These are phyloP conservation scores for Crithidia sp. DNA, from an alignment of 208 protist genomes.

Conservation along the genomic window DNA sequence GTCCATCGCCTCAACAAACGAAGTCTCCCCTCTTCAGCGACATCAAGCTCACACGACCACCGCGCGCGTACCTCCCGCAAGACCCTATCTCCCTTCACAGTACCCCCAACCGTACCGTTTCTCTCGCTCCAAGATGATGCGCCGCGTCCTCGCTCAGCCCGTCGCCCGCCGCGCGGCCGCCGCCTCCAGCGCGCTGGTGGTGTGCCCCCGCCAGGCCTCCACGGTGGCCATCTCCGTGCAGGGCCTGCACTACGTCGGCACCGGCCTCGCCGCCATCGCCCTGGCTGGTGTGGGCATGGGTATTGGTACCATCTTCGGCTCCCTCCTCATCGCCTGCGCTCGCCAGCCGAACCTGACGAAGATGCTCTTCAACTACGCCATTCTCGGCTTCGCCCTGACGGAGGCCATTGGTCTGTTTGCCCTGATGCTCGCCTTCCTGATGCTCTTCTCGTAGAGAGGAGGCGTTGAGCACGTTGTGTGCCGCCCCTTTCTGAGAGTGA, in stretches of 20 bases:
- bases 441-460: constrained; percentile 81
- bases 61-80: neutral
- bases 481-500: neutral
- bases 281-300: constrained; percentile 62
- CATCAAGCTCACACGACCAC: neutral
- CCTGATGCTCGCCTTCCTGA: constrained; percentile 81
- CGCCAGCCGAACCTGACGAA: constrained; percentile 83
- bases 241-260: constrained; percentile 79
- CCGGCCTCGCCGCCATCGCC: constrained; percentile 75
- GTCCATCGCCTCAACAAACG: neutral
- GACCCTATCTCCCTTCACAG: neutral
- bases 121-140: constrained; percentile 57
- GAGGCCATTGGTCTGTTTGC: constrained; percentile 84
- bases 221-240: constrained; percentile 78
- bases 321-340: constrained; percentile 69
- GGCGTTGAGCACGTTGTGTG: neutral
- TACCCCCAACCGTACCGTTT: too few species aligned
- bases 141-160: constrained; percentile 65
- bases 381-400: constrained; percentile 84
- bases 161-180: constrained; percentile 39
- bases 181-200: constrained; percentile 41
- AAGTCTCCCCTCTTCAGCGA: neutral
- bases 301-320: constrained; percentile 73
- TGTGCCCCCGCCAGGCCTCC: constrained; percentile 50
- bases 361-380: constrained; percentile 84